These are phyloP conservation scores for Blastobotrys aristatus DNA, from an alignment of 1,139 yeast species.

Conservation along the genomic window DNA sequence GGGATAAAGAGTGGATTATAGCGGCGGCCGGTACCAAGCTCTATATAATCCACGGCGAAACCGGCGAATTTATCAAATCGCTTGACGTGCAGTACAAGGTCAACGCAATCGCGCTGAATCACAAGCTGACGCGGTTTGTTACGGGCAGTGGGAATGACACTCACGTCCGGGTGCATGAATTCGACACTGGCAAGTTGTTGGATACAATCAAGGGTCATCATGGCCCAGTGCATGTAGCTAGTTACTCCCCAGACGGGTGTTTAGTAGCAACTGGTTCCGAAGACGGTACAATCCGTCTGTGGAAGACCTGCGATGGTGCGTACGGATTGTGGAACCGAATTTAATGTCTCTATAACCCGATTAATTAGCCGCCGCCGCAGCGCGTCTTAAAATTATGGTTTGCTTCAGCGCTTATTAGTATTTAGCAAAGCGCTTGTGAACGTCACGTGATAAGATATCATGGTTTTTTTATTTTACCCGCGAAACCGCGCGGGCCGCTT, in stretches of 20 bases:
- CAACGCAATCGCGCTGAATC: constrained; percentile 30
- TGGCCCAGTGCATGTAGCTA: constrained; percentile 37
- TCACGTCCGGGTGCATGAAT: constrained; percentile 36
- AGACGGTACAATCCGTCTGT: constrained; percentile 63
- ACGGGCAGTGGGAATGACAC: constrained; percentile 35
- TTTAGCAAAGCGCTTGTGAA: too few species aligned
- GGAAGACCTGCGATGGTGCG: constrained; percentile 40
- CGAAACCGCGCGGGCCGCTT: too few species aligned
- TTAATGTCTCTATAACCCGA: background rate
- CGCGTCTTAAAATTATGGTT: too few species aligned
- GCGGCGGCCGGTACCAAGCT: constrained; percentile 30
- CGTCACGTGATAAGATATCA: too few species aligned
- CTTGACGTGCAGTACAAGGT: constrained; percentile 30
- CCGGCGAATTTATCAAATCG: constrained; percentile 22
- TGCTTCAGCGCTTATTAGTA: too few species aligned
- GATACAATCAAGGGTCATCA: constrained; percentile 36
- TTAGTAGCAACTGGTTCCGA: constrained; percentile 60
- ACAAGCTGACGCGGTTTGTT: constrained; percentile 25
- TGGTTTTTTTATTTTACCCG: too few species aligned
- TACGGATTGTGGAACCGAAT: constrained; percentile 34
- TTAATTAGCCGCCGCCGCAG: too few species aligned
- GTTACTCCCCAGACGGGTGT: constrained; percentile 36
- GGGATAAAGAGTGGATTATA: constrained; percentile 21
- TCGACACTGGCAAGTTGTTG: constrained; percentile 27
- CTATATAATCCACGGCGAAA: constrained; percentile 23